phyloP scores from a whole-genome alignment of 805 yeast species.

The Candida michaelii region DNA sequence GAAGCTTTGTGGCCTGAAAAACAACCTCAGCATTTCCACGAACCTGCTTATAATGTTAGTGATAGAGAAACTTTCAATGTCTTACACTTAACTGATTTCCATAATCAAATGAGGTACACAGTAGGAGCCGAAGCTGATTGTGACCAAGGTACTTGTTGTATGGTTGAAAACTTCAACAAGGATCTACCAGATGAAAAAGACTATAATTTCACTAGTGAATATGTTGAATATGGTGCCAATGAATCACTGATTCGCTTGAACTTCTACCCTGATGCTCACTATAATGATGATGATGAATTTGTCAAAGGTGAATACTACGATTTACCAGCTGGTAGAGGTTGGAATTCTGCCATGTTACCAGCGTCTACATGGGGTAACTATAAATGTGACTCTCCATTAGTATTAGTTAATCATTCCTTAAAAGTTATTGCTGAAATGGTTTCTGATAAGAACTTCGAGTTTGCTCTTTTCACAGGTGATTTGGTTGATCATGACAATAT shows the following conservation, averaged over 20 bases:
- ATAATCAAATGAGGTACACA: constrained; percentile 53
- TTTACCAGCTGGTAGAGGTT: constrained; percentile 21
- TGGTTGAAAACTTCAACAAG: constrained; percentile 45
- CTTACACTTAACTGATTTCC: constrained; percentile 67
- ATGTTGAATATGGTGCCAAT: constrained; percentile 16
- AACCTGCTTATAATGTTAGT: constrained; percentile 25
- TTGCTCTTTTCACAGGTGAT: constrained; percentile 72
- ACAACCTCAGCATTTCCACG: constrained; percentile 20
- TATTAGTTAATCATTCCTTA: constrained; percentile 60
- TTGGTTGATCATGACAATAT: constrained; percentile 66
- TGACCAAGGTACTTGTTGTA: constrained; percentile 58
- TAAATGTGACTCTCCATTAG: constrained; percentile 64
- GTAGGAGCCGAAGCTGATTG: constrained; percentile 60
- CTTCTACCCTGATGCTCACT: constrained; percentile 27
- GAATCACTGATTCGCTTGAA: constrained; percentile 10
- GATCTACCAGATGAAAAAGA: constrained; percentile 20
- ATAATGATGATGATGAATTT: constrained; percentile 23
- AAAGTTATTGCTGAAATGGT: constrained; percentile 20
- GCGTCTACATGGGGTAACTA: constrained; percentile 65
- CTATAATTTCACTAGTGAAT: constrained; percentile 33
- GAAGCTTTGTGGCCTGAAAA: constrained; percentile 39
- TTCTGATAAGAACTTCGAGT: constrained; percentile 45
- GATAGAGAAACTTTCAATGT: constrained; percentile 50
- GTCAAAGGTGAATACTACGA: constrained; percentile 36
- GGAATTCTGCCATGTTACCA: constrained; percentile 32